Evolutionary conservation across 2,329 filamentous ascomycete genomes (phyloP).

Genomic region (Botryotinia globosa): DNA sequence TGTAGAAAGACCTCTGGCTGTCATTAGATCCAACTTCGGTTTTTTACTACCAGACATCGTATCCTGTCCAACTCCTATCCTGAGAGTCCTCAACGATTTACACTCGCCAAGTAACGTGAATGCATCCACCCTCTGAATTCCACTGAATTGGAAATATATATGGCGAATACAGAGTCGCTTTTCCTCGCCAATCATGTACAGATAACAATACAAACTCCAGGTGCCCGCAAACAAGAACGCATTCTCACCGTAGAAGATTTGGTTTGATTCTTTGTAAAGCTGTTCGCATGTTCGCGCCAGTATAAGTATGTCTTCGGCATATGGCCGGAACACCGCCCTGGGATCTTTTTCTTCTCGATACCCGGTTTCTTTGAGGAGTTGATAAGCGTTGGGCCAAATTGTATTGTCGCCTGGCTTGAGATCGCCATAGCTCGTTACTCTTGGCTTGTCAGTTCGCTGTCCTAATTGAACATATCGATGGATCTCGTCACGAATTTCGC

Average conservation of each 20-base stretch:
- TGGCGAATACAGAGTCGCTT: background rate
- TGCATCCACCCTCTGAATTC: background rate
- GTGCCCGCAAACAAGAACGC: background rate
- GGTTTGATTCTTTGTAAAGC: conserved; percentile 8
- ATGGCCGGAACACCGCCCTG: background rate
- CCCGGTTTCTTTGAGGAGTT: background rate
- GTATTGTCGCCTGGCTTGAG: background rate
- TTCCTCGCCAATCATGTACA: conserved; percentile 1
- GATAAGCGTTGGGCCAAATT: background rate
- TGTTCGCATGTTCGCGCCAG: conserved; percentile 2
- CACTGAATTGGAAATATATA: background rate
- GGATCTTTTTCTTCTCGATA: background rate
- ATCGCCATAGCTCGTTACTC: background rate
- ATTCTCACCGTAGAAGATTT: background rate
- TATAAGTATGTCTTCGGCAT: background rate
- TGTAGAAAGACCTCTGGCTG: background rate
- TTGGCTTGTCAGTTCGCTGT: background rate
- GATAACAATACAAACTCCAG: background rate
- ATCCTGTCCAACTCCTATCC: background rate
- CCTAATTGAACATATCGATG: background rate
- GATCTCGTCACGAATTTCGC: conserved; percentile 2
- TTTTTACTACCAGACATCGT: background rate
- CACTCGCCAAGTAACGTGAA: conserved; percentile 9
- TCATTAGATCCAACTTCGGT: background rate
- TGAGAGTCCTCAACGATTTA: background rate